Base-by-base conservation (phyloP, 306 rosid genomes). In the Luffa aegyptiaca region DNA sequence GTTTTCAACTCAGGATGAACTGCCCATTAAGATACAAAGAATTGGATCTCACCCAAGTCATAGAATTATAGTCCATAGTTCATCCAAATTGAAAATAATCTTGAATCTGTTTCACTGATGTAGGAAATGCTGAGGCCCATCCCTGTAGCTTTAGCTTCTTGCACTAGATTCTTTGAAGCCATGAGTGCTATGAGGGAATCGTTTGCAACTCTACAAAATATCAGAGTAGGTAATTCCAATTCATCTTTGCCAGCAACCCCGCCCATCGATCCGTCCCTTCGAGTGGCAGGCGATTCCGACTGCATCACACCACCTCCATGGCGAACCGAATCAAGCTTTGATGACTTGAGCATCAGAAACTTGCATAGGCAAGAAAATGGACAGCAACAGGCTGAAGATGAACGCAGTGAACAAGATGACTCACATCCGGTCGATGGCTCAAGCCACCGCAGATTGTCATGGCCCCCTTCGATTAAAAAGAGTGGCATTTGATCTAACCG, bases 111-210 rank as follows among this genome's bases (percentile, higher is more conserved):
- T 77, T 57, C 16, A 20, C 41, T 17, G 49, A 62, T 65, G 79
- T 84, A 93, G 97, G 97, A 95, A 85, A 95, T 93, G 97, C 97
- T 95, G 80, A 96, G 97, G 35, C 99, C 99, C 14, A 95, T 95
- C 80, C 99, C 97, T 14, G 92, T 90, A 45, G 97, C 99, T 26
- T 86, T 93, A 79, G 99, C 99, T 75, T 93, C 97, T 18, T 93
- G 99, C 87, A 91, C 97, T 48, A 86, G 97, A 76, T 95, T 92
- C 78, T 92, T 95, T 45, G 97, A 93, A 88, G 99, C 97, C 82
- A 95, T 95, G 99, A 91, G 93, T 65, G 99, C 99, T 45, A 95
- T 90, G 91, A 89, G 97, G 84, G 98, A 95, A 82, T 95, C 97
- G 11, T 92, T 95, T 84, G 90, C 97, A 62, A 83, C 97, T 20